phyloP scores from a whole-genome alignment of 2,329 filamentous ascomycete genomes.

The Lojkania enalia region DNA sequence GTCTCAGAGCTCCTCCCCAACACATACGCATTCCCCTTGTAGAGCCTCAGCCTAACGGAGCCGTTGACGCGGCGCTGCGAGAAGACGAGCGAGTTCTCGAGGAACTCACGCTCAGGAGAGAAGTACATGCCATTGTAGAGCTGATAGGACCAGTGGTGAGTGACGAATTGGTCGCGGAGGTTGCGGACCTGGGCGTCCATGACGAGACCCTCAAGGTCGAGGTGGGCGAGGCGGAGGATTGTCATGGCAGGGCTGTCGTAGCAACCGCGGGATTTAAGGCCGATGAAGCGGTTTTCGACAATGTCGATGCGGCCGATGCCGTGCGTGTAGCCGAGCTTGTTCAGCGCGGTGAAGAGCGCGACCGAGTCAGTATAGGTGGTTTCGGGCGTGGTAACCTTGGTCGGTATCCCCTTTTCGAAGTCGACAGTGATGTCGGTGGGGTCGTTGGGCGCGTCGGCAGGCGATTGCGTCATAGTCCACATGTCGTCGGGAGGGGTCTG shows the following conservation, averaged over 20 bases:
- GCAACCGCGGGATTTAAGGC: conserved; percentile 78
- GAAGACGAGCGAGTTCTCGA: conserved; percentile 60
- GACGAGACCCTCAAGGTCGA: conserved; percentile 68
- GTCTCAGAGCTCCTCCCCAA: conserved; percentile 64
- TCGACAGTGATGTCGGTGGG: conserved; percentile 71
- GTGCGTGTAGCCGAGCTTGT: conserved; percentile 70
- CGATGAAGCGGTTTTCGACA: conserved; percentile 79
- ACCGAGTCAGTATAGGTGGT: conserved; percentile 69
- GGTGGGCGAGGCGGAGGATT: conserved; percentile 58
- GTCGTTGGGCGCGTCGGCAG: conserved; percentile 69
- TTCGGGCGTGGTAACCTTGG: conserved; percentile 62
- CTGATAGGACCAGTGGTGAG: conserved; percentile 50
- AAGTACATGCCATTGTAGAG: conserved; percentile 69
- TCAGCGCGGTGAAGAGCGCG: conserved; percentile 72
- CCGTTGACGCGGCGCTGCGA: conserved; percentile 47
- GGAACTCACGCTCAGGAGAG: conserved; percentile 71
- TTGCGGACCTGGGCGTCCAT: conserved; percentile 70
- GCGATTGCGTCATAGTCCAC: conserved; percentile 76
- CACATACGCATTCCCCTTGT: conserved; percentile 68
- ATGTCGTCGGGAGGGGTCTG: conserved; percentile 73
- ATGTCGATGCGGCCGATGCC: conserved; percentile 83
- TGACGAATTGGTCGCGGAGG: conserved; percentile 72
- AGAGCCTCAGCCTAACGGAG: conserved; percentile 63
- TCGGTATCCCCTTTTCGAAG: conserved; percentile 76
- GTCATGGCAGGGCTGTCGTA: conserved; percentile 63